Evolutionary conservation across 306 rosid genomes (phyloP).

Genomic region (Lotus japonicus): DNA sequence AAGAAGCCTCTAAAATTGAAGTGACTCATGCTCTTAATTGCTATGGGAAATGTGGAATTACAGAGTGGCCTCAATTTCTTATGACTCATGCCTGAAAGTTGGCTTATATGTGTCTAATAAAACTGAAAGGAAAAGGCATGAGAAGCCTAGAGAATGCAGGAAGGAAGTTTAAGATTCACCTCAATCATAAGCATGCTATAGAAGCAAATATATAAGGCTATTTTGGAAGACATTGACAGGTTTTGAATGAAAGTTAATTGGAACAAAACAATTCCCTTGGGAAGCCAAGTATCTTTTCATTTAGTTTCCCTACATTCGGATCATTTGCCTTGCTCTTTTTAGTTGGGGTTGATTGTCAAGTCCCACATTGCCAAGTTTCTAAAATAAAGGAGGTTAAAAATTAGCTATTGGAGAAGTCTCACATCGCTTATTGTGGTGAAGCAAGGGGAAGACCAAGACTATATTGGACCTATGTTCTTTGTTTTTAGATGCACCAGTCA

Average conservation of each 20-base stretch:
- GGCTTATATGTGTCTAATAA: constrained; percentile 62
- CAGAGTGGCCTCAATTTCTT: too few relatives aligned
- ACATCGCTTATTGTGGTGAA: too few relatives aligned
- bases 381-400: too few relatives aligned
- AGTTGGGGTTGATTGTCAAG: too few relatives aligned
- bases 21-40: constrained; percentile 36
- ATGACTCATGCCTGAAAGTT: constrained; percentile 36
- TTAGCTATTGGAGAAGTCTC: too few relatives aligned
- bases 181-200: constrained; percentile 68
- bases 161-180: constrained; percentile 51
- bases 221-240: constrained; percentile 67
- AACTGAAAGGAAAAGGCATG: constrained; percentile 52
- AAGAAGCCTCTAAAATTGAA: constrained; percentile 36
- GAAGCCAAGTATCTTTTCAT: constrained; percentile 84
- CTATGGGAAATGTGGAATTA: constrained; percentile 20
- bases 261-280: constrained; percentile 55
- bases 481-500: too few relatives aligned
- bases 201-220: constrained; percentile 78
- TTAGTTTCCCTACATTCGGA: constrained; percentile 40
- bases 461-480: too few relatives aligned
- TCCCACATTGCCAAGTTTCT: too few relatives aligned
- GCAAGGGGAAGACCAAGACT: too few relatives aligned
- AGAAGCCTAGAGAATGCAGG: constrained; percentile 50
- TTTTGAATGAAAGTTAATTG: constrained; percentile 70
- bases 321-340: constrained; percentile 50